These are phyloP conservation scores for Trichoderma atrobrunneum DNA, from an alignment of 2,329 filamentous ascomycete genomes.

Conservation along the genomic window DNA sequence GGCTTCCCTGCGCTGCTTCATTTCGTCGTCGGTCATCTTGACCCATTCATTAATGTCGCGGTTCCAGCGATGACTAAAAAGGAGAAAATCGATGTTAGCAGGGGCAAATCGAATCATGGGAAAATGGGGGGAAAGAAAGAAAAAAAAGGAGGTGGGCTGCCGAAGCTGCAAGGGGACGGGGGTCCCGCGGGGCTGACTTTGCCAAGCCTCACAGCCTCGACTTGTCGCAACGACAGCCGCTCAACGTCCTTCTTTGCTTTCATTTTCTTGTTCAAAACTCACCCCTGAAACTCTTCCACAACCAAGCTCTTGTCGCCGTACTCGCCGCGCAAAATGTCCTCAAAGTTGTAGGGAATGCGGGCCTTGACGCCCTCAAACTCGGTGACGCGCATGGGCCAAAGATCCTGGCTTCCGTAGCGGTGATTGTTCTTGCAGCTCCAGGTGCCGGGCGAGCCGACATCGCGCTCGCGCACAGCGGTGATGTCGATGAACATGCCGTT, in stretches of 20 bases:
- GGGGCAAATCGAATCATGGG: background rate
- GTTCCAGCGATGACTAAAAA: constrained; percentile 58
- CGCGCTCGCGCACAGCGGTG: constrained; percentile 69
- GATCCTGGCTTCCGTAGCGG: constrained; percentile 64
- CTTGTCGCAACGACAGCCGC: background rate
- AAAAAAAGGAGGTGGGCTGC: background rate
- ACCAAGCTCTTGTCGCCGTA: constrained; percentile 62
- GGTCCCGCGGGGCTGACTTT: background rate
- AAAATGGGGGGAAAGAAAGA: background rate
- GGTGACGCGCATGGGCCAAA: constrained; percentile 72
- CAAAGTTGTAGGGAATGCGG: constrained; percentile 66
- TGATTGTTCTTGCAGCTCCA: constrained; percentile 83
- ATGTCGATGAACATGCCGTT: constrained; percentile 84
- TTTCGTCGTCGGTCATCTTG: constrained; percentile 37
- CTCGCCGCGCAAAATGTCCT: constrained; percentile 63
- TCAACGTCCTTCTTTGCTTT: background rate
- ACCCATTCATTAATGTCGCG: constrained; percentile 59
- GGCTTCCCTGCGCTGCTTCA: constrained; percentile 25
- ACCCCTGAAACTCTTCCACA: constrained; percentile 61
- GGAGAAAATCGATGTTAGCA: background rate
- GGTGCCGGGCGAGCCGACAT: constrained; percentile 58
- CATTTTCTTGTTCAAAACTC: constrained; percentile 38
- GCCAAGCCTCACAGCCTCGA: background rate
- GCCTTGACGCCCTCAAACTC: constrained; percentile 72
- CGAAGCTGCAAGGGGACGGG: background rate